A percentile compares a stretch with the other conserved stretches of the same genome.
phyloP scores from a whole-genome alignment of 768 basidiomycete genomes.

The Suillus decipiens region DNA sequence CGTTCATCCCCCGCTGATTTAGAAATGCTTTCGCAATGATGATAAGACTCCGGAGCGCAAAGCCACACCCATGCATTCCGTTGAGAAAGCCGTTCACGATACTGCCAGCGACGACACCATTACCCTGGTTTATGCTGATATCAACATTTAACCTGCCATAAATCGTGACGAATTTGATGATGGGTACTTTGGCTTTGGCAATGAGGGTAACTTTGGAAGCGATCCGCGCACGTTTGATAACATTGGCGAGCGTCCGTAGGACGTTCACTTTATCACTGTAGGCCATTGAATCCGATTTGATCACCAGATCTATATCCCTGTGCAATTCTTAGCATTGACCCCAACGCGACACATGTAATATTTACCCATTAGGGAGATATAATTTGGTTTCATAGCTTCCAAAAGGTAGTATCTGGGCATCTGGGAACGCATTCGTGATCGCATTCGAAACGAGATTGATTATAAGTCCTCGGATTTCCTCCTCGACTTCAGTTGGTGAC shows the following conservation, averaged over 20 bases:
- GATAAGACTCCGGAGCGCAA: constrained; percentile 81
- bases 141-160: constrained; percentile 87
- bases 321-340: constrained; percentile 19
- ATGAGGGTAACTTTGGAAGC: constrained; percentile 86
- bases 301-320: constrained; percentile 95
- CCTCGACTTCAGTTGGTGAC: constrained; percentile 81
- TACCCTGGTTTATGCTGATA: constrained; percentile 89
- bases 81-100: constrained; percentile 81
- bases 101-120: constrained; percentile 75
- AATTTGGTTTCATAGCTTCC: constrained; percentile 93
- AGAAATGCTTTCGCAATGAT: constrained; percentile 91
- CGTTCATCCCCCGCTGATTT: constrained; percentile 90
- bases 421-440: constrained; percentile 66
- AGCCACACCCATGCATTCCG: constrained; percentile 52
- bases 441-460: constrained; percentile 70
- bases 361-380: constrained; percentile 91
- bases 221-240: constrained; percentile 72
- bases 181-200: constrained; percentile 92
- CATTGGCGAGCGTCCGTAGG: constrained; percentile 75
- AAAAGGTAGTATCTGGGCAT: constrained; percentile 83
- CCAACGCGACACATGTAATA: constrained; percentile 12
- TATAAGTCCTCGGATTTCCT: constrained; percentile 77
- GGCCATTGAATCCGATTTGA: constrained; percentile 77
- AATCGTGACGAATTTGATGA: constrained; percentile 89
- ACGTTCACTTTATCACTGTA: constrained; percentile 67